Evolutionary conservation across 768 basidiomycete species (phyloP).

Genomic region (Agrocybe pediades): DNA sequence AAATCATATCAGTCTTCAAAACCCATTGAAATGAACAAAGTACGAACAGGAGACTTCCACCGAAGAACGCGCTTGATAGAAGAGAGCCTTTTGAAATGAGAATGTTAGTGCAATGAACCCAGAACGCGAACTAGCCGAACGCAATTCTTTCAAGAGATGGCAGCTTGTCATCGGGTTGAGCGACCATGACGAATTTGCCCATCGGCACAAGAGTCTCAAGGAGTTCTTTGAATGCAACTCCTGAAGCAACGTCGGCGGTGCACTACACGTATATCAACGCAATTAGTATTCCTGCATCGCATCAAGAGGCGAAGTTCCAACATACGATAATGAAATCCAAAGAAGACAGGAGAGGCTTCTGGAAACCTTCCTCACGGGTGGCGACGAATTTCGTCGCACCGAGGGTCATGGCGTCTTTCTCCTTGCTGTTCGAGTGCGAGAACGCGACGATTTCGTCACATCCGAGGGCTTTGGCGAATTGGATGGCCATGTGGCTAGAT

Average conservation of each 20-base stretch:
- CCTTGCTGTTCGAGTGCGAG: constrained; percentile 53
- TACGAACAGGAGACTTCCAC: constrained; percentile 31
- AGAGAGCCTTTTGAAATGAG: constrained; percentile 18
- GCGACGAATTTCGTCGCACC: constrained; percentile 57
- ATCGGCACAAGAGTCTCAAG: constrained; percentile 50
- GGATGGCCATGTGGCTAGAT: constrained; percentile 32
- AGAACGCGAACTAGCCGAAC: constrained; percentile 24
- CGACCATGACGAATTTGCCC: constrained; percentile 59
- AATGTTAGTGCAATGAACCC: not conserved
- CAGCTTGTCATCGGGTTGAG: constrained; percentile 51
- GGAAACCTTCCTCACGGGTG: constrained; percentile 45
- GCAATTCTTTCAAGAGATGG: constrained; percentile 32
- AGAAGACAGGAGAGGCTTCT: constrained; percentile 33
- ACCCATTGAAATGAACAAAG: not conserved
- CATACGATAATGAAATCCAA: constrained; percentile 54
- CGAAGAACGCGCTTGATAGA: constrained; percentile 25
- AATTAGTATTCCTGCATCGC: too few relatives aligned
- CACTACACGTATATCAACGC: constrained; percentile 19
- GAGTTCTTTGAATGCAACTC: constrained; percentile 32
- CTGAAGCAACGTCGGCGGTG: constrained; percentile 29
- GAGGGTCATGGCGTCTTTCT: constrained; percentile 56
- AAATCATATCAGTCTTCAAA: constrained; percentile 27
- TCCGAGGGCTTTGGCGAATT: constrained; percentile 49
- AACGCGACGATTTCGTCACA: constrained; percentile 57
- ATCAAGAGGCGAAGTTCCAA: not conserved